phyloP scores from a whole-genome alignment of 164 flowering plant species.

The Tetracentron sinense region DNA sequence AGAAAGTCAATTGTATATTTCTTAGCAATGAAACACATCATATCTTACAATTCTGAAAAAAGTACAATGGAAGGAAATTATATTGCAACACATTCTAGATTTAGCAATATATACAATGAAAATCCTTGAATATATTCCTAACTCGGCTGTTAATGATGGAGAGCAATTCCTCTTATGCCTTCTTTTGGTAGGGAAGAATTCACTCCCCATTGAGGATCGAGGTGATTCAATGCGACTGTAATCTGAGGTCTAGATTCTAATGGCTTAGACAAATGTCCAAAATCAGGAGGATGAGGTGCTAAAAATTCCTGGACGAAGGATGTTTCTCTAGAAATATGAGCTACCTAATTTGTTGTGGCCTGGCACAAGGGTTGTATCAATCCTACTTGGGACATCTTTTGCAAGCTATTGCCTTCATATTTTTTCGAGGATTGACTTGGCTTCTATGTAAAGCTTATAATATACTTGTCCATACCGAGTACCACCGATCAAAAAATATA shows the following conservation, averaged over 20 bases:
- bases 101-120: too few species aligned
- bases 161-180: background rate
- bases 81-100: too few species aligned
- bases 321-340: background rate
- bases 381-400: too few species aligned
- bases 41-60: too few species aligned
- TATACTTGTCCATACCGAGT: too few species aligned
- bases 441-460: too few species aligned
- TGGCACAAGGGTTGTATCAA: background rate
- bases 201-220: background rate
- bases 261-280: background rate
- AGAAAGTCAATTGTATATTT: too few species aligned
- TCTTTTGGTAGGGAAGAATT: background rate
- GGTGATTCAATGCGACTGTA: background rate
- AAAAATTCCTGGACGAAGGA: background rate
- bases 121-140: background rate
- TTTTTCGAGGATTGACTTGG: too few species aligned
- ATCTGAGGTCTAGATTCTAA: background rate
- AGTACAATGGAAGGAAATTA: too few species aligned
- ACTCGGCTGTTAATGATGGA: background rate
- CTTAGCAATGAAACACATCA: too few species aligned
- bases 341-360: background rate
- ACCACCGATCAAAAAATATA: too few species aligned
- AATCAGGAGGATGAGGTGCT: background rate
- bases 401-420: too few species aligned